These are phyloP conservation scores for Chalaropsis ovoidea DNA, from an alignment of 2,329 filamentous ascomycete species.

Conservation along the genomic window DNA sequence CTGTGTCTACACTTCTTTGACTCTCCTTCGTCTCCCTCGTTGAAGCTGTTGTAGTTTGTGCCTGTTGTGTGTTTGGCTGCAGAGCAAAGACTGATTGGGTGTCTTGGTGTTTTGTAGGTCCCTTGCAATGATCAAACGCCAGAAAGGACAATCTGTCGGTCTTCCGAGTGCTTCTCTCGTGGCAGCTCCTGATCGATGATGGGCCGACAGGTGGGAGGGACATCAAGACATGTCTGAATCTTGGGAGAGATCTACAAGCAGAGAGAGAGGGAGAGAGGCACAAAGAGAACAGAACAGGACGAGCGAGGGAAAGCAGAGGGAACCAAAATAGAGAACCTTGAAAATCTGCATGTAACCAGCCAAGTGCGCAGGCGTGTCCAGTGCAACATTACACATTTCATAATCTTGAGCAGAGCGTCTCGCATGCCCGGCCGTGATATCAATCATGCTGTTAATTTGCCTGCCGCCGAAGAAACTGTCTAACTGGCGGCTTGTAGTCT, in stretches of 20 bases:
- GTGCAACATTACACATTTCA: constrained; percentile 15
- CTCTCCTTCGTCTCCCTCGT: not conserved
- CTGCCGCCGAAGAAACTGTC: not conserved
- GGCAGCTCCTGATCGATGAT: constrained; percentile 18
- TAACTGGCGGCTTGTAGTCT: not conserved
- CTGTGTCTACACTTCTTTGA: not conserved
- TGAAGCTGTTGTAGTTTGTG: not conserved
- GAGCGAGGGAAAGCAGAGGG: not conserved
- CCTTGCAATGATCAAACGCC: not conserved
- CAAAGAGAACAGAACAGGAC: not conserved
- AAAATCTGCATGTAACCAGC: constrained; percentile 11
- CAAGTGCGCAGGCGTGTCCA: not conserved
- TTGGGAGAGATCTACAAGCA: not conserved
- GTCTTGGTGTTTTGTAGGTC: not conserved
- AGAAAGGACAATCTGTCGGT: not conserved
- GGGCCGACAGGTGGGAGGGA: not conserved
- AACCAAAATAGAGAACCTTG: constrained; percentile 7
- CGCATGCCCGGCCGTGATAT: not conserved
- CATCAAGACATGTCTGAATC: not conserved
- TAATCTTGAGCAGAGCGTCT: constrained; percentile 9
- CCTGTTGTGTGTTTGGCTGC: not conserved
- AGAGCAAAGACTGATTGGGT: not conserved
- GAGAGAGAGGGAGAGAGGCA: not conserved
- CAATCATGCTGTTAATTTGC: constrained; percentile 13
- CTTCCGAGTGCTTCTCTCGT: not conserved